Conservation (phyloP, 345 rosid genomes). For the Eucalyptus paniculata region DNA sequence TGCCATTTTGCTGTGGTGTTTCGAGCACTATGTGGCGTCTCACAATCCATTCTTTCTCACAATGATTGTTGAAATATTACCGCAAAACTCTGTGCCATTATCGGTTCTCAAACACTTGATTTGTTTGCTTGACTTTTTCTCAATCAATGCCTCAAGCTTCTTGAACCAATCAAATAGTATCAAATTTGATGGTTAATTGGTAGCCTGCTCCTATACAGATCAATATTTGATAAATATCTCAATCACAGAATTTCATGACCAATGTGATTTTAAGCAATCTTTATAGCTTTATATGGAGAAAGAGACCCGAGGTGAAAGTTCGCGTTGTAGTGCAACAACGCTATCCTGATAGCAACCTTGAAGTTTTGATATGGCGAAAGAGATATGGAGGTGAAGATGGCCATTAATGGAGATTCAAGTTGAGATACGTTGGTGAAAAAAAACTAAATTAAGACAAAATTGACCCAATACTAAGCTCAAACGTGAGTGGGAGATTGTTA, state of each 20-base stretch:
- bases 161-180: neutral
- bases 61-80: too few species aligned
- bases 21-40: accelerated
- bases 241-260: neutral
- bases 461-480: neutral
- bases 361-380: neutral
- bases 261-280: neutral
- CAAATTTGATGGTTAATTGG: too few species aligned
- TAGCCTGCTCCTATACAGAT: accelerated
- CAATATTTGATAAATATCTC: neutral
- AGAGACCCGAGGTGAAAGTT: neutral
- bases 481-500: neutral
- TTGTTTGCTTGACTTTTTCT: neutral
- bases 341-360: accelerated
- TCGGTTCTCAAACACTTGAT: neutral
- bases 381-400: neutral
- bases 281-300: neutral
- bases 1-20: neutral
- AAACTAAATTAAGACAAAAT: too few species aligned
- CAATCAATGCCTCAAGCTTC: neutral
- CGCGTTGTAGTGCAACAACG: accelerated
- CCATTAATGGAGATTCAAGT: neutral
- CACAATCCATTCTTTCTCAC: neutral
- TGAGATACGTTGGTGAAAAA: neutral
- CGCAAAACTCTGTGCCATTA: accelerated